Evolutionary conservation across 768 basidiomycete genomes (phyloP).

Genomic region (Boletales sp.): DNA sequence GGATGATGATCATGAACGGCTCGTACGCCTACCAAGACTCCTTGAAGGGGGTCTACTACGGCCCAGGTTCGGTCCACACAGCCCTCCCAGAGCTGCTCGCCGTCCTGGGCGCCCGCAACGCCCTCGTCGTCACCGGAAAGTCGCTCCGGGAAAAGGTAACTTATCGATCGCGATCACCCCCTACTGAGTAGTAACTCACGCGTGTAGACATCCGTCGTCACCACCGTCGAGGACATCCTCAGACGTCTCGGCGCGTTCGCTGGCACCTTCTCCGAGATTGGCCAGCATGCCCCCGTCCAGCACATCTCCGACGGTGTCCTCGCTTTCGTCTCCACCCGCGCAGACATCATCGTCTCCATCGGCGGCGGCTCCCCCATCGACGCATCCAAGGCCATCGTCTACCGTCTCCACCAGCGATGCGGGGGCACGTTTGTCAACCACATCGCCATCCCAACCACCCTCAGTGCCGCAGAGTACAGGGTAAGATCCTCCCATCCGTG

Average conservation of each 20-base stretch:
- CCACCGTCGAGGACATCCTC: constrained; percentile 39
- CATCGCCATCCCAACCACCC: constrained; percentile 79
- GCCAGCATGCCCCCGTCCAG: constrained; percentile 66
- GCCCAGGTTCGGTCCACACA: constrained; percentile 60
- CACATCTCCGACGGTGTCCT: constrained; percentile 58
- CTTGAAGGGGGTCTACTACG: constrained; percentile 67
- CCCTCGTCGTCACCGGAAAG: constrained; percentile 68
- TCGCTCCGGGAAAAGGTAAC: constrained; percentile 62
- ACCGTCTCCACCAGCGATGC: constrained; percentile 53
- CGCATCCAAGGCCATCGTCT: constrained; percentile 70
- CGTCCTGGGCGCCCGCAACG: constrained; percentile 55
- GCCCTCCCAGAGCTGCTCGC: constrained; percentile 63
- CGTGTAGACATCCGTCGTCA: constrained; percentile 24
- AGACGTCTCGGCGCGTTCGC: constrained; percentile 57
- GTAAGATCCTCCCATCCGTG: constrained; percentile 33
- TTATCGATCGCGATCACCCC: background rate
- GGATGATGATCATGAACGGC: constrained; percentile 37
- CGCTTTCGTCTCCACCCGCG: constrained; percentile 50
- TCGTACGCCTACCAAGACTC: constrained; percentile 67
- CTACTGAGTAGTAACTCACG: constrained; percentile 17
- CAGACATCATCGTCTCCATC: constrained; percentile 68
- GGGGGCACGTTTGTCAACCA: constrained; percentile 55
- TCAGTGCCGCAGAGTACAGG: constrained; percentile 75
- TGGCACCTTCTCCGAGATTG: constrained; percentile 69
- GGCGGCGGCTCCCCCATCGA: constrained; percentile 84